These are phyloP conservation scores for Ceratonia siliqua DNA, from an alignment of 306 rosid genomes.

Conservation along the genomic window DNA sequence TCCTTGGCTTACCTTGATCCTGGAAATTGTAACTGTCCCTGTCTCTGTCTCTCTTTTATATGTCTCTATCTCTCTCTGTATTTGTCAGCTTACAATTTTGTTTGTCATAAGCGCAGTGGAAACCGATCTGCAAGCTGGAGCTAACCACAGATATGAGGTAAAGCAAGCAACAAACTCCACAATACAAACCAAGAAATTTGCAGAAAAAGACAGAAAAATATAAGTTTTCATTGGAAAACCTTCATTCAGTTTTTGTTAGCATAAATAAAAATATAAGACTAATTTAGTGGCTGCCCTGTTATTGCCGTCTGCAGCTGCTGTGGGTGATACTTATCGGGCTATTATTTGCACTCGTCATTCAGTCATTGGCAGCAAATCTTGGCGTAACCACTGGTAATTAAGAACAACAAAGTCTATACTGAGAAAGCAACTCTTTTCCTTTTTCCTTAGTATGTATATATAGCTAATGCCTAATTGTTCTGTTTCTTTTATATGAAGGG, in stretches of 20 bases:
- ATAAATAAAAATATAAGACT: not conserved
- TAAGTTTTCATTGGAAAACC: too few relatives aligned
- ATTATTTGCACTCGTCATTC: slow-evolving; percentile 82
- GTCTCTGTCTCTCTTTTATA: not conserved
- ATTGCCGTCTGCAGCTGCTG: slow-evolving; percentile 52
- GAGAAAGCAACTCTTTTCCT: too few relatives aligned
- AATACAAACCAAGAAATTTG: not conserved
- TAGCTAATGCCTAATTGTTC: too few relatives aligned
- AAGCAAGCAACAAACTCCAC: not conserved
- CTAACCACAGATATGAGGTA: slow-evolving; percentile 81
- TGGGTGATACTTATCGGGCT: slow-evolving; percentile 87
- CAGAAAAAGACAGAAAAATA: not conserved
- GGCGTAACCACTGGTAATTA: slow-evolving; percentile 75
- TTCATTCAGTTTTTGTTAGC: too few relatives aligned
- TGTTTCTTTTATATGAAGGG: slow-evolving; percentile 39
- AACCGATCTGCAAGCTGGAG: slow-evolving; percentile 97
- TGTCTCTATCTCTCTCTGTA: not conserved
- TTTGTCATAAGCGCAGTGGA: slow-evolving; percentile 58
- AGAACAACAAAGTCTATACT: too few relatives aligned
- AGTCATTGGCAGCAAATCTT: slow-evolving; percentile 89
- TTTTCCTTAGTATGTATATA: too few relatives aligned
- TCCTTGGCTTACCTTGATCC: slow-evolving; percentile 95
- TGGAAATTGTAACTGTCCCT: slow-evolving; percentile 58
- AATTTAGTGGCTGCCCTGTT: not conserved
- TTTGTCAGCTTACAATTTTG: not conserved